These are phyloP conservation scores for Cladosporium austrohemisphaericum DNA, from an alignment of 2,329 filamentous ascomycete species.

Conservation along the genomic window DNA sequence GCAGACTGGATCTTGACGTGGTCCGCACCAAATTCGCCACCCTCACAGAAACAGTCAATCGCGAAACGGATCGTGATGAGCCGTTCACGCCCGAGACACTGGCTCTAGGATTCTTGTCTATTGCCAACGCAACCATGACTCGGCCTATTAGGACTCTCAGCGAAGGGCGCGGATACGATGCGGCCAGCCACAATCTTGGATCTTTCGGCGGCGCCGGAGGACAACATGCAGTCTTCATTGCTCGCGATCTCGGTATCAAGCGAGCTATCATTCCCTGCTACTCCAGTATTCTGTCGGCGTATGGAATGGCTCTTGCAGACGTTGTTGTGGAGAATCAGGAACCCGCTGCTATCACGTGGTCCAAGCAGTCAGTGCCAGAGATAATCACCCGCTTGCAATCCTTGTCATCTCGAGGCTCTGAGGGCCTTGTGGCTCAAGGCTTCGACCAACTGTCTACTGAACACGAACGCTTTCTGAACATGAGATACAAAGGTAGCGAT, in stretches of 20 bases:
- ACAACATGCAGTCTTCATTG: constrained; percentile 81
- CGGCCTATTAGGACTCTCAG: constrained; percentile 81
- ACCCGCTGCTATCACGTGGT: constrained; percentile 42
- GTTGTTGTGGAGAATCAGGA: constrained; percentile 85
- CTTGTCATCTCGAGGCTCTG: constrained; percentile 50
- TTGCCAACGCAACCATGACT: constrained; percentile 84
- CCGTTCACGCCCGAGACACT: constrained; percentile 44
- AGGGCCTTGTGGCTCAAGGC: constrained; percentile 55
- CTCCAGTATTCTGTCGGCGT: constrained; percentile 80
- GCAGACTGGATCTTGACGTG: constrained; percentile 26
- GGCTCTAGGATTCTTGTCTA: constrained; percentile 77
- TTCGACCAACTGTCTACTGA: constrained; percentile 40
- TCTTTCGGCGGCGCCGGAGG: constrained; percentile 86
- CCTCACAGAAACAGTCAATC: constrained; percentile 23
- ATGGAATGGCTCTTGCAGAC: constrained; percentile 84
- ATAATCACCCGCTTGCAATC: constrained; percentile 52
- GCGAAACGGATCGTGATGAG: constrained; percentile 67
- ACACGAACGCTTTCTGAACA: constrained; percentile 45
- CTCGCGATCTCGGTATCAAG: constrained; percentile 71
- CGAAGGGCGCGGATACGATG: constrained; percentile 83
- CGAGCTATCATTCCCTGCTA: constrained; percentile 81
- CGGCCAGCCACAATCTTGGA: constrained; percentile 75
- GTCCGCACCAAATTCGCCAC: constrained; percentile 18
- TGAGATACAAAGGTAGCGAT: constrained; percentile 51
- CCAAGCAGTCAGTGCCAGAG: constrained; percentile 51